phyloP scores from a whole-genome alignment of 345 rosid species.

The Citrus trifoliata region DNA sequence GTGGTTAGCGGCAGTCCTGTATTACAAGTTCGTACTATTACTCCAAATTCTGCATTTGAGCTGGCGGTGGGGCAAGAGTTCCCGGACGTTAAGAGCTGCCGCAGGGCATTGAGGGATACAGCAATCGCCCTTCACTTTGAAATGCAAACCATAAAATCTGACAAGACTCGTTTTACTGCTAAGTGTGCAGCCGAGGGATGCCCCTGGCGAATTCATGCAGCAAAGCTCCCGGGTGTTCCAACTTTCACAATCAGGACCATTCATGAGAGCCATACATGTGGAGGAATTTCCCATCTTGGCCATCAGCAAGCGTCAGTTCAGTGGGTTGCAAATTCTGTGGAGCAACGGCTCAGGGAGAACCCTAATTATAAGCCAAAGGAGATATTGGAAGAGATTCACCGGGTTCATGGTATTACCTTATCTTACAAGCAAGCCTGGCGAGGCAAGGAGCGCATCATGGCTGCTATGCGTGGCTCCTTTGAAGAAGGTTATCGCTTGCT shows the following conservation, averaged over 20 bases:
- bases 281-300: conserved; percentile 94
- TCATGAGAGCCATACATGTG: conserved; percentile 82
- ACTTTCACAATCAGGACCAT: conserved; percentile 93
- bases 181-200: conserved; percentile 97
- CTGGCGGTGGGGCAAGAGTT: conserved; percentile 93
- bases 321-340: conserved; percentile 96
- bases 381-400: conserved; percentile 95
- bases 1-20: conserved; percentile 38
- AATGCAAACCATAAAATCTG: conserved; percentile 97
- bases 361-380: conserved; percentile 97
- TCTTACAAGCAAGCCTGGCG: conserved; percentile 99
- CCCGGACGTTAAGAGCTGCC: conserved; percentile 94
- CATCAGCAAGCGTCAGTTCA: conserved; percentile 99
- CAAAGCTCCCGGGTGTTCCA: conserved; percentile 97
- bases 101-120: conserved; percentile 89
- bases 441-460: conserved; percentile 98
- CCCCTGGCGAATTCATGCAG: conserved; percentile 98
- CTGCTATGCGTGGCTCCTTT: conserved; percentile 97
- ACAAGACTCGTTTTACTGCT: conserved; percentile 96
- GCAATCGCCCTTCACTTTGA: conserved; percentile 98
- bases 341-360: conserved; percentile 86
- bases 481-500: conserved; percentile 96
- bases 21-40: conserved; percentile 64
- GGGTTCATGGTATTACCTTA: conserved; percentile 87
- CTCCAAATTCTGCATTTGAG: conserved; percentile 49